Conservation (phyloP, 768 basidiomycete species). For the Gyrodon lividus region DNA sequence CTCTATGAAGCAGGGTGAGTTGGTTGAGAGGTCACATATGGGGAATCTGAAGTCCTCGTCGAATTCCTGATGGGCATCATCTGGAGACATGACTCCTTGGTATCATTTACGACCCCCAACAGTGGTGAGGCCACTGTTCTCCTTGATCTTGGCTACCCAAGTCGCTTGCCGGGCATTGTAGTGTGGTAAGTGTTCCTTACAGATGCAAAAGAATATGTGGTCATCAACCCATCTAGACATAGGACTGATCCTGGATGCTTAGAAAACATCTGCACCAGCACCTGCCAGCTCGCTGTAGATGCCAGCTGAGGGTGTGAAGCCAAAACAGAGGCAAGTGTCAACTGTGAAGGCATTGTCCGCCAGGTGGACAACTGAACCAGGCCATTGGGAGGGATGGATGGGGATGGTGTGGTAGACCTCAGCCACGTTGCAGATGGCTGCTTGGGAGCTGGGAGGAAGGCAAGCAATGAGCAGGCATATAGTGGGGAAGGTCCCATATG, state of each 20-base stretch:
- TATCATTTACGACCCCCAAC: no score
- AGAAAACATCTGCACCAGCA: slow-evolving; percentile 17
- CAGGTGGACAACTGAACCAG: slow-evolving; percentile 27
- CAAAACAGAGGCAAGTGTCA: slow-evolving; percentile 30
- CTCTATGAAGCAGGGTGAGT: no score
- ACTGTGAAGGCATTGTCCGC: slow-evolving; percentile 23
- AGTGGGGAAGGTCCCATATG: background rate
- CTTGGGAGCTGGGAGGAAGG: background rate
- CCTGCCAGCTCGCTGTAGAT: slow-evolving; percentile 25
- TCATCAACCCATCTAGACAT: slow-evolving; percentile 31
- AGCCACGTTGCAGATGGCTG: rapidly evolving
- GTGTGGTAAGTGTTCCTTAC: background rate
- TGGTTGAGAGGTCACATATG: no score
- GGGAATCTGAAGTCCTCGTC: no score
- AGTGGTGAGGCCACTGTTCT: no score
- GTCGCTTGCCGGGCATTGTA: no score
- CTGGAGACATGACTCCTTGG: no score
- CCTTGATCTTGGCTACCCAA: no score
- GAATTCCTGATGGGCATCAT: no score
- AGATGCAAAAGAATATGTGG: slow-evolving; percentile 23
- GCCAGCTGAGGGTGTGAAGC: slow-evolving; percentile 19
- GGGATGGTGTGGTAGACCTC: slow-evolving; percentile 23
- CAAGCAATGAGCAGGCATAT: rapidly evolving
- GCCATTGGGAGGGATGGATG: slow-evolving; percentile 35
- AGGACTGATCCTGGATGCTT: slow-evolving; percentile 18